Conservation (phyloP, 1,139 yeast species). For the Taphrina confusa region DNA sequence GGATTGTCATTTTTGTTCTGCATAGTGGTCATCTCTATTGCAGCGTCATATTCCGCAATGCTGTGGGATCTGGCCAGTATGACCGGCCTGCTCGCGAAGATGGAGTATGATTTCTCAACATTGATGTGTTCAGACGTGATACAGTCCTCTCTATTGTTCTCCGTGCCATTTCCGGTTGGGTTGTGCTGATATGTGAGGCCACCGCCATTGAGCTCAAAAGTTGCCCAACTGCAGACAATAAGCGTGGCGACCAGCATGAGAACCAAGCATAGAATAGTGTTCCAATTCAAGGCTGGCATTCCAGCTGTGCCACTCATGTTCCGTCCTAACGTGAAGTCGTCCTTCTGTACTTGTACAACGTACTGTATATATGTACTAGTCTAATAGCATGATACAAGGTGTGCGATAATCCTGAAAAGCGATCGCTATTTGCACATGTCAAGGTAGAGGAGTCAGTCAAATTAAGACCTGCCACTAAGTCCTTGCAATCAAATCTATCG, state of each 20-base stretch:
- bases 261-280: neutral
- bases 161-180: neutral
- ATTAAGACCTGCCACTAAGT: too few relatives aligned
- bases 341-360: too few relatives aligned
- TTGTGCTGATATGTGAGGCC: neutral
- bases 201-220: conserved; percentile 5
- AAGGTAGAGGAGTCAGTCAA: too few relatives aligned
- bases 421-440: too few relatives aligned
- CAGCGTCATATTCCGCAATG: neutral
- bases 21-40: conserved; percentile 1
- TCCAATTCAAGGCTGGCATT: conserved; percentile 3
- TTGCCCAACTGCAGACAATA: neutral
- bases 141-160: neutral
- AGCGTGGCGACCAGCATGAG: neutral
- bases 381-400: too few relatives aligned
- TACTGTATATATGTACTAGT: too few relatives aligned
- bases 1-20: too few relatives aligned
- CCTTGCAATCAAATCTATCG: too few relatives aligned
- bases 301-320: neutral
- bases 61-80: neutral
- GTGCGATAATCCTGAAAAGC: too few relatives aligned
- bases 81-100: neutral
- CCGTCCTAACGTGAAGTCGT: too few relatives aligned
- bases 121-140: neutral
- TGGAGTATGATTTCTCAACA: neutral